These are phyloP conservation scores for Leccinellum rugosiceps DNA, from an alignment of 768 basidiomycete genomes.

Conservation along the genomic window DNA sequence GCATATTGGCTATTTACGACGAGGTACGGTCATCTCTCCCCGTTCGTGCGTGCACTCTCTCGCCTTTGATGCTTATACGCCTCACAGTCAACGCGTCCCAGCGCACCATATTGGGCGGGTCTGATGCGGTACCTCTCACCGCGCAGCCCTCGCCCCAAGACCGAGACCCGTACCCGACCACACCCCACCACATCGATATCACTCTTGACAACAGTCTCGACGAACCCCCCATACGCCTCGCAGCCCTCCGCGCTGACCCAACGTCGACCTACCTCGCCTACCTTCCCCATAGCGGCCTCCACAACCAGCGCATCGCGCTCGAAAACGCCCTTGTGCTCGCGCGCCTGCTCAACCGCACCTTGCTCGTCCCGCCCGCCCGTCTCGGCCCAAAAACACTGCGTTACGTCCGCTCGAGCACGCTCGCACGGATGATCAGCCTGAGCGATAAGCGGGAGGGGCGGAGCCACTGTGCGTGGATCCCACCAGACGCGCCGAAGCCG, in stretches of 20 bases:
- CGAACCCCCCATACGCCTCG: conserved; percentile 10
- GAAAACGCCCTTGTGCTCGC: conserved; percentile 82
- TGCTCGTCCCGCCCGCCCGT: conserved; percentile 74
- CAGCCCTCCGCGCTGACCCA: conserved; percentile 13
- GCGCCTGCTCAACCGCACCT: conserved; percentile 65
- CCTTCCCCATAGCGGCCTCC: conserved; percentile 80
- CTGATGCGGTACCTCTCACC: background rate
- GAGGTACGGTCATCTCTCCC: conserved; percentile 46
- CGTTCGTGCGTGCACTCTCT: conserved; percentile 12
- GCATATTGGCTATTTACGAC: conserved; percentile 65
- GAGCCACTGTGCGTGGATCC: conserved; percentile 45
- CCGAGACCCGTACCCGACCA: background rate
- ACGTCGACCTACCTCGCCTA: conserved; percentile 60
- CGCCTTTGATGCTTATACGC: conserved; percentile 17
- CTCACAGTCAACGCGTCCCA: conserved; percentile 20
- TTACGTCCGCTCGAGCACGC: conserved; percentile 56
- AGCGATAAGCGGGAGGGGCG: conserved; percentile 49
- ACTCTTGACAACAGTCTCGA: conserved; percentile 32
- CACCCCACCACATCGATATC: conserved; percentile 4
- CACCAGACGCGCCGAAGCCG: conserved; percentile 35
- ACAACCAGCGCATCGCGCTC: conserved; percentile 84
- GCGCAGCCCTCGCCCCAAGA: background rate
- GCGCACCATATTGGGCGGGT: conserved; percentile 2
- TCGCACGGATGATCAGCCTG: conserved; percentile 39
- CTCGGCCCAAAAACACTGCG: conserved; percentile 60